These are phyloP conservation scores for Botrytis porri DNA, from an alignment of 2,329 filamentous ascomycete genomes.

Conservation along the genomic window DNA sequence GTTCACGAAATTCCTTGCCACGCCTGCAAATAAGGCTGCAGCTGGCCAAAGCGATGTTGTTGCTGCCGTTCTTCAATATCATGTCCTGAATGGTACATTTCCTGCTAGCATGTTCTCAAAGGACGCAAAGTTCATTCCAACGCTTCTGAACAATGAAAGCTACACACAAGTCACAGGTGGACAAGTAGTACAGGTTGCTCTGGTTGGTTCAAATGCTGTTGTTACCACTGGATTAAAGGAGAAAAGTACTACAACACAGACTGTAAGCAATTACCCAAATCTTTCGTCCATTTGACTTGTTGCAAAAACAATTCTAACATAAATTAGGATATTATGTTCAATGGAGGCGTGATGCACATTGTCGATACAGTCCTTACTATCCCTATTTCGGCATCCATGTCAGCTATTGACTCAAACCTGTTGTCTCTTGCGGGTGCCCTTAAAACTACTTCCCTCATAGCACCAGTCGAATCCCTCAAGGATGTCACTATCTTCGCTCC, in stretches of 20 bases:
- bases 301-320: slow-evolving; percentile 40
- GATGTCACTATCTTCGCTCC: slow-evolving; percentile 52
- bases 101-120: slow-evolving; percentile 35
- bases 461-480: slow-evolving; percentile 39
- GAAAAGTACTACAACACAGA: slow-evolving; percentile 40
- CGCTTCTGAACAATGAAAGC: slow-evolving; percentile 43
- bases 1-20: slow-evolving; percentile 40
- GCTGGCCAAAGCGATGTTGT: slow-evolving; percentile 40
- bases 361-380: slow-evolving; percentile 52
- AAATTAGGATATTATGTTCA: slow-evolving; percentile 46
- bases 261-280: slow-evolving; percentile 41
- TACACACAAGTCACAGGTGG: slow-evolving; percentile 51
- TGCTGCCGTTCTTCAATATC: slow-evolving; percentile 40
- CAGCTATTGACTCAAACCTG: slow-evolving; percentile 40
- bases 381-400: slow-evolving; percentile 42
- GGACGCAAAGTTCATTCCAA: slow-evolving; percentile 44
- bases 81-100: slow-evolving; percentile 38
- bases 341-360: slow-evolving; percentile 51
- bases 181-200: slow-evolving; percentile 43
- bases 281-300: slow-evolving; percentile 35
- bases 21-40: slow-evolving; percentile 34
- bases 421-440: slow-evolving; percentile 41
- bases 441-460: slow-evolving; percentile 35
- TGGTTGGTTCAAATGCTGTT: slow-evolving; percentile 11
- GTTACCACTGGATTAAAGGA: slow-evolving; percentile 18